These are phyloP conservation scores for Quercus phellos DNA, from an alignment of 331 rosid genomes.

Conservation along the genomic window DNA sequence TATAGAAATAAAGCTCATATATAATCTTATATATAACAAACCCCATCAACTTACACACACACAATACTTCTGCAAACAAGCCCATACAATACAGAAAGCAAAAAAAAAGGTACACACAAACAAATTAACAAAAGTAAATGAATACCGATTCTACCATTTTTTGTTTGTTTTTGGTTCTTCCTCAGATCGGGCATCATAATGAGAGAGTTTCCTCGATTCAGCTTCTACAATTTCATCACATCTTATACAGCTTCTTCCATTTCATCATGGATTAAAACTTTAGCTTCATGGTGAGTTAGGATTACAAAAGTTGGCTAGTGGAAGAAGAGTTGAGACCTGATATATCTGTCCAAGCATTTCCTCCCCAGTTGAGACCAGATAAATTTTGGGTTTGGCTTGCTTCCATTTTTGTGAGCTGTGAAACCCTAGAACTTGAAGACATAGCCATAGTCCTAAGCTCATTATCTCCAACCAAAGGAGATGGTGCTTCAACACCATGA, in stretches of 20 bases:
- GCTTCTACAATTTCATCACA: not conserved
- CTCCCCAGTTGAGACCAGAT: slow-evolving; percentile 24
- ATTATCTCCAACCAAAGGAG: slow-evolving; percentile 25
- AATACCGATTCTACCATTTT: slow-evolving; percentile 23
- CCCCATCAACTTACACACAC: slow-evolving; percentile 37
- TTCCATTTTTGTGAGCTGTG: slow-evolving; percentile 59
- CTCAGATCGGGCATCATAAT: not conserved
- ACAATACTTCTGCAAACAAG: slow-evolving; percentile 32
- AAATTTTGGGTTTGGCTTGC: slow-evolving; percentile 43
- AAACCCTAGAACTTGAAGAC: slow-evolving; percentile 50
- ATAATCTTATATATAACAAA: slow-evolving; percentile 20
- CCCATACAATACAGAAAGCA: slow-evolving; percentile 36
- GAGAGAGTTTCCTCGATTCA: not conserved
- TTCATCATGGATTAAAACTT: not conserved
- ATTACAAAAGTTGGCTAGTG: slow-evolving; percentile 51
- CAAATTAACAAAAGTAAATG: slow-evolving; percentile 21
- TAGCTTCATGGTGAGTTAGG: not conserved
- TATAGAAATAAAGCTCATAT: slow-evolving; percentile 9
- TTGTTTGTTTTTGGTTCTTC: not conserved
- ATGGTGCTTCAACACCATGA: slow-evolving; percentile 13
- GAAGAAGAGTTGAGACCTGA: slow-evolving; percentile 67
- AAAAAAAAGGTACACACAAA: not conserved
- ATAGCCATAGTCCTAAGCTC: slow-evolving; percentile 13
- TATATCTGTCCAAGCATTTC: slow-evolving; percentile 55
- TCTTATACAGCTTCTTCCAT: not conserved